Percentiles rank a stretch among this genome's conserved stretches.
phyloP scores from a whole-genome alignment of 441 rosid species.

The Erodium moschatum region DNA sequence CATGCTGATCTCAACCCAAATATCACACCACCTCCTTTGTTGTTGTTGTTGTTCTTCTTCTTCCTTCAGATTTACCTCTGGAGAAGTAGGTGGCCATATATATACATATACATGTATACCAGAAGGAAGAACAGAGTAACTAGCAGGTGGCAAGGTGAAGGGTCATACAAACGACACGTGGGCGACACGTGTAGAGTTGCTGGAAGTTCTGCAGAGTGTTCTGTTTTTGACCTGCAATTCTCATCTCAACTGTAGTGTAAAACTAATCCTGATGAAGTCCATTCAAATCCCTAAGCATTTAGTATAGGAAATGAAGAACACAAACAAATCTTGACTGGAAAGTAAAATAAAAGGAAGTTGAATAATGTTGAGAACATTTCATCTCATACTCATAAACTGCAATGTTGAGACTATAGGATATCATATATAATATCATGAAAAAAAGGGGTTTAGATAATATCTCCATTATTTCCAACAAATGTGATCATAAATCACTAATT shows the following conservation, averaged over 20 bases:
- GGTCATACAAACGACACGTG: not conserved
- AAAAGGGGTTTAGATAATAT: not conserved
- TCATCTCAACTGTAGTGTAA: not conserved
- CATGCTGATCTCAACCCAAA: conserved; percentile 20
- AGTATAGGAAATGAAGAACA: not conserved
- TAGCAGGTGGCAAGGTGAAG: not conserved
- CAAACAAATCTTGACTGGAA: not conserved
- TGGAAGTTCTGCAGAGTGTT: not conserved
- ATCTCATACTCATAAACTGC: not conserved
- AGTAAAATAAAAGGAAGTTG: no score
- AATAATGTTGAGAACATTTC: not conserved
- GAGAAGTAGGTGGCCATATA: not conserved
- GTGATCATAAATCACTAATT: not conserved
- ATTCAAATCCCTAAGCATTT: no score
- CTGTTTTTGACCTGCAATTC: not conserved
- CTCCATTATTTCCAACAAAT: conserved; percentile 5
- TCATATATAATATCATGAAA: no score
- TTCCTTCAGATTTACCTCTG: not conserved
- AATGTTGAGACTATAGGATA: no score
- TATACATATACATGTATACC: not conserved
- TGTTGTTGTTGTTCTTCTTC: no score
- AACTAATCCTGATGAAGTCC: no score
- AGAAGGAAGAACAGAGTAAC: not conserved
- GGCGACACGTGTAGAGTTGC: not conserved
- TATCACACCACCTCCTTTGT: not conserved